A percentile compares a stretch with the other conserved stretches of the same genome.
phyloP scores from a whole-genome alignment of 129 eudicot species.

The Flaveria sonorensis region DNA sequence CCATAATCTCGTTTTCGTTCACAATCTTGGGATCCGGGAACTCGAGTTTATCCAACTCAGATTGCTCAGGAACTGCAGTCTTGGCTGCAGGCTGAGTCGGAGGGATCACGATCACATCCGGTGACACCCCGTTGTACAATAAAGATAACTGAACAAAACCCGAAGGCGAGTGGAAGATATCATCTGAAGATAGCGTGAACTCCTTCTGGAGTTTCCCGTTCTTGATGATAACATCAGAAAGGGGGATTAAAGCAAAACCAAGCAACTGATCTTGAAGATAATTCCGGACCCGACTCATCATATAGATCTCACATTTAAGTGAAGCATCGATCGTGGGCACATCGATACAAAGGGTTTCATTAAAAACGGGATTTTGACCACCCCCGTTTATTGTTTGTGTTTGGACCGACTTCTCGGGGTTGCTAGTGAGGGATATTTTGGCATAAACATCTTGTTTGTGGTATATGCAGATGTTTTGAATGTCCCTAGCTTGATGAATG shows the following conservation, averaged over 20 bases:
- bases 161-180: conserved; percentile 94
- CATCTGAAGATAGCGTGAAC: conserved; percentile 82
- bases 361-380: conserved; percentile 86
- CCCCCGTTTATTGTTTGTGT: conserved; percentile 90
- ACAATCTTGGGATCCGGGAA: conserved; percentile 87
- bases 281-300: conserved; percentile 88
- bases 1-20: conserved; percentile 84
- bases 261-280: conserved; percentile 92
- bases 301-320: conserved; percentile 92
- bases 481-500: conserved; percentile 89
- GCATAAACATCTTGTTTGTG: conserved; percentile 99
- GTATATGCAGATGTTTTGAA: conserved; percentile 95
- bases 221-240: conserved; percentile 64
- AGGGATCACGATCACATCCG: conserved; percentile 72
- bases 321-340: conserved; percentile 58
- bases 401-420: conserved; percentile 72
- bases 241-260: conserved; percentile 89
- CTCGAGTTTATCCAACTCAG: conserved; percentile 74
- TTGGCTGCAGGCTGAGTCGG: conserved; percentile 18
- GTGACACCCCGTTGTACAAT: conserved; percentile 65
- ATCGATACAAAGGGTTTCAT: conserved; percentile 56
- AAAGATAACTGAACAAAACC: conserved; percentile 88
- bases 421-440: conserved; percentile 71
- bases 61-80: conserved; percentile 28
- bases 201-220: conserved; percentile 74